phyloP scores from a whole-genome alignment of 108 stramenopile species.

The Nitzschia sp. region DNA sequence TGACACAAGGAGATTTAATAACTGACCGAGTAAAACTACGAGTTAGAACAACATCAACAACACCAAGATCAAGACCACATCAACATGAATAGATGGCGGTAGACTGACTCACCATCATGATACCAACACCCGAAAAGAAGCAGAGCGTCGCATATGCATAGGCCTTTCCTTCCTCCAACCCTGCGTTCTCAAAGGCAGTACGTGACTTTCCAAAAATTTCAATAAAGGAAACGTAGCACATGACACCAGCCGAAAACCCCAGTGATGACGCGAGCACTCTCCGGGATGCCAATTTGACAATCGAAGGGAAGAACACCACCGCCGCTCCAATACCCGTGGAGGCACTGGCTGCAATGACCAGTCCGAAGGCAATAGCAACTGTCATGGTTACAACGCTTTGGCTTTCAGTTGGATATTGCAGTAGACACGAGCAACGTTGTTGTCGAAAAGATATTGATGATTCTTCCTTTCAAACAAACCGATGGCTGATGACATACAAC shows the following conservation, averaged over 20 bases:
- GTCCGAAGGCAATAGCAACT: conserved; percentile 54
- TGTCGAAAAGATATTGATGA: too few relatives aligned
- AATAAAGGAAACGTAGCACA: conserved; percentile 88
- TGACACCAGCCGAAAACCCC: conserved; percentile 87
- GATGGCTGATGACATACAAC: too few relatives aligned
- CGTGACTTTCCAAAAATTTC: conserved; percentile 79
- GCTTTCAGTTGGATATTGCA: too few relatives aligned
- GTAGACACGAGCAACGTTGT: too few relatives aligned
- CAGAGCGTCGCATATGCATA: conserved; percentile 54
- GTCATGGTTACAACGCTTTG: too few relatives aligned
- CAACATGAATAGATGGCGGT: too few relatives aligned
- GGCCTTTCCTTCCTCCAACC: conserved; percentile 36
- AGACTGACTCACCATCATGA: conserved; percentile 62
- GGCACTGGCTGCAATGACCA: conserved; percentile 47
- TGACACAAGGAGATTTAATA: conserved; percentile 16
- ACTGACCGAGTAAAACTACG: neutral
- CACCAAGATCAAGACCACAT: too few relatives aligned
- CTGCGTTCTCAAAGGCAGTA: conserved; percentile 39
- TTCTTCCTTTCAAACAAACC: too few relatives aligned
- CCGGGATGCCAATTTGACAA: conserved; percentile 60
- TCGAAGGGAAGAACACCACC: conserved; percentile 69
- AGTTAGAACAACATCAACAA: too few relatives aligned
- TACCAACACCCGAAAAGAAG: conserved; percentile 61
- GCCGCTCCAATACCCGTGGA: conserved; percentile 67
- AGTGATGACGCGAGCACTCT: conserved; percentile 68